Evolutionary conservation across 495 filamentous ascomycete species (phyloP).

Genomic region (Penicillium pancosmium): DNA sequence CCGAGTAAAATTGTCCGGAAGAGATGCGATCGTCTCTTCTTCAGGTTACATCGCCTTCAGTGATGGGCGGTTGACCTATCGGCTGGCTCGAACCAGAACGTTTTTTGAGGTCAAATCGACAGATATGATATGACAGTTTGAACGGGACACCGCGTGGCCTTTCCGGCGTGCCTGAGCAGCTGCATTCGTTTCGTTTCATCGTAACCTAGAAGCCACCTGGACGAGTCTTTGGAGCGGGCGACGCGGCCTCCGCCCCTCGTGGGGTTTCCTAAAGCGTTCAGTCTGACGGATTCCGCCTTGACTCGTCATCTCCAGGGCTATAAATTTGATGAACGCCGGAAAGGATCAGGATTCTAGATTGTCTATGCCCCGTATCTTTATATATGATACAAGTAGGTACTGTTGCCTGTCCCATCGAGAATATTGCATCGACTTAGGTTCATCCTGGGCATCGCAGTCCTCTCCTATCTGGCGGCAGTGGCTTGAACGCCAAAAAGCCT

Average conservation of each 20-base stretch:
- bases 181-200: background rate
- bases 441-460: too few relatives aligned
- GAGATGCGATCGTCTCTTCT: background rate
- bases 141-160: conserved; percentile 4
- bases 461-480: conserved; percentile 3
- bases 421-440: too few relatives aligned
- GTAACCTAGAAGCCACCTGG: background rate
- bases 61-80: background rate
- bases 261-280: conserved; percentile 1
- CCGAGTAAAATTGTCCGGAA: background rate
- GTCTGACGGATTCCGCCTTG: background rate
- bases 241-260: conserved; percentile 4
- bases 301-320: background rate
- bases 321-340: background rate
- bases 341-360: background rate
- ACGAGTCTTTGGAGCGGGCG: background rate
- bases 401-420: too few relatives aligned
- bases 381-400: too few relatives aligned
- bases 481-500: background rate
- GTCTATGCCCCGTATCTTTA: too few relatives aligned
- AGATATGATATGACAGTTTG: too few relatives aligned
- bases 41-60: background rate
- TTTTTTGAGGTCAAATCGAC: too few relatives aligned
- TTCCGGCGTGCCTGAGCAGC: background rate
- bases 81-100: background rate